These are phyloP conservation scores for Kregervanrija fluxuum DNA, from an alignment of 805 yeast species.

Conservation along the genomic window DNA sequence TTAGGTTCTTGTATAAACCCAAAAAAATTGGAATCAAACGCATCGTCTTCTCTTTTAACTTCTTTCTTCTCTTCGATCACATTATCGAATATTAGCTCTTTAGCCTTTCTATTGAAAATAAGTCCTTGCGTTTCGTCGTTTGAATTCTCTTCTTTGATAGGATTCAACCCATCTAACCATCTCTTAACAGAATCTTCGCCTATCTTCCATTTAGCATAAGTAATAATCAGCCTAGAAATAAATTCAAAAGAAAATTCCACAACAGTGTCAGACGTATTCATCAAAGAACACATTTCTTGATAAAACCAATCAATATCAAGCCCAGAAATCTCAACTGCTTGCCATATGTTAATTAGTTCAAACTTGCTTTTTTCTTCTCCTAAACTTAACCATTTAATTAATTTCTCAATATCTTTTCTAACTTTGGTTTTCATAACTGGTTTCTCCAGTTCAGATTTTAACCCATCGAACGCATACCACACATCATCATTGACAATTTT, in stretches of 20 bases:
- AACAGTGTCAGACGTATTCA: conserved; percentile 4
- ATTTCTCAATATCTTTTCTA: no score
- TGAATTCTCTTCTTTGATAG: conserved; percentile 12
- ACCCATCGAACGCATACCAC: conserved; percentile 7
- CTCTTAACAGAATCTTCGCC: conserved; percentile 8
- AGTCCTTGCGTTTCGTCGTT: conserved; percentile 2
- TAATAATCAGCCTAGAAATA: conserved; percentile 17
- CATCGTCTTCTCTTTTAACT: conserved; percentile 6
- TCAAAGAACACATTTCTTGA: conserved; percentile 11
- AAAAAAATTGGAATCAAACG: conserved; percentile 23
- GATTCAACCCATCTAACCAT: conserved; percentile 19
- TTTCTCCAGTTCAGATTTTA: conserved; percentile 5
- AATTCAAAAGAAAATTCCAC: conserved; percentile 15
- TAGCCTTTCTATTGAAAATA: conserved; percentile 17
- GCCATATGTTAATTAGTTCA: conserved; percentile 17
- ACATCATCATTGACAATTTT: conserved; percentile 14
- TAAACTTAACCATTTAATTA: no score
- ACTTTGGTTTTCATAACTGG: conserved; percentile 11
- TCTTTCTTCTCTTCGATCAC: neutral
- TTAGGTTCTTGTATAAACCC: conserved; percentile 26
- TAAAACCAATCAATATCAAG: conserved; percentile 18
- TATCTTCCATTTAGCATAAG: conserved; percentile 17
- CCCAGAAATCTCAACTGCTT: conserved; percentile 9
- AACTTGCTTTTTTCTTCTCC: neutral
- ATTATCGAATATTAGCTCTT: neutral